phyloP scores from a whole-genome alignment of 148 eudicot species.

The Pharnaceum exiguum region DNA sequence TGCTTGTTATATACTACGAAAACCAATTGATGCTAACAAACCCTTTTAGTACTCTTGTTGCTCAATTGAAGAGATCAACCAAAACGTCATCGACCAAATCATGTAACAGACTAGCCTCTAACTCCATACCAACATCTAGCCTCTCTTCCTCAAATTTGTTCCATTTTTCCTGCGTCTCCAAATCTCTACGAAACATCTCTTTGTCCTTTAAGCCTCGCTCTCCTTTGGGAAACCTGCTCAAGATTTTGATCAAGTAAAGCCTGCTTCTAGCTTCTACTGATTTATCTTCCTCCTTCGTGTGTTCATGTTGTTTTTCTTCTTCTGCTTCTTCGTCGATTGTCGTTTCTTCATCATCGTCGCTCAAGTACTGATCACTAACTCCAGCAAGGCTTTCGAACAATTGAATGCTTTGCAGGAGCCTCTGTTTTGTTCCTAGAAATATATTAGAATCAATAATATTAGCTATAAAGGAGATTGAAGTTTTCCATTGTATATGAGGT shows the following conservation, averaged over 20 bases:
- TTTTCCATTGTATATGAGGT: too few relatives aligned
- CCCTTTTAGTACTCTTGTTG: not conserved
- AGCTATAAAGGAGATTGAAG: too few relatives aligned
- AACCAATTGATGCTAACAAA: not conserved
- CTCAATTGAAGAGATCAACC: slow-evolving; percentile 20
- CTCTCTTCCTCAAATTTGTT: slow-evolving; percentile 34
- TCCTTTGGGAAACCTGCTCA: slow-evolving; percentile 2
- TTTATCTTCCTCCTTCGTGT: not conserved
- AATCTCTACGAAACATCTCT: slow-evolving; percentile 27
- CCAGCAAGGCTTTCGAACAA: slow-evolving; percentile 36
- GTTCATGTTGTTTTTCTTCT: slow-evolving; percentile 6
- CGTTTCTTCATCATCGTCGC: not conserved
- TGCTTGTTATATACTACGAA: slow-evolving; percentile 1
- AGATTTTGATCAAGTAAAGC: slow-evolving; percentile 17
- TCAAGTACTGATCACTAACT: slow-evolving; percentile 3
- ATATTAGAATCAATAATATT: not conserved
- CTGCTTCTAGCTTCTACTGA: slow-evolving; percentile 15
- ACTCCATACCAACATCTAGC: slow-evolving; percentile 26
- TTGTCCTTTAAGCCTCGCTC: slow-evolving; percentile 13
- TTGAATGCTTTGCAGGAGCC: slow-evolving; percentile 32
- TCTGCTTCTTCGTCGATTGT: slow-evolving; percentile 13
- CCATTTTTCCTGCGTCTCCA: slow-evolving; percentile 45
- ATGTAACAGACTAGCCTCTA: slow-evolving; percentile 22
- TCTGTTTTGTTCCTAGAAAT: slow-evolving; percentile 31
- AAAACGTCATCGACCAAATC: slow-evolving; percentile 44